Conservation (phyloP, 371 early-diverging fungal species). For the Lichtheimia ornata region DNA sequence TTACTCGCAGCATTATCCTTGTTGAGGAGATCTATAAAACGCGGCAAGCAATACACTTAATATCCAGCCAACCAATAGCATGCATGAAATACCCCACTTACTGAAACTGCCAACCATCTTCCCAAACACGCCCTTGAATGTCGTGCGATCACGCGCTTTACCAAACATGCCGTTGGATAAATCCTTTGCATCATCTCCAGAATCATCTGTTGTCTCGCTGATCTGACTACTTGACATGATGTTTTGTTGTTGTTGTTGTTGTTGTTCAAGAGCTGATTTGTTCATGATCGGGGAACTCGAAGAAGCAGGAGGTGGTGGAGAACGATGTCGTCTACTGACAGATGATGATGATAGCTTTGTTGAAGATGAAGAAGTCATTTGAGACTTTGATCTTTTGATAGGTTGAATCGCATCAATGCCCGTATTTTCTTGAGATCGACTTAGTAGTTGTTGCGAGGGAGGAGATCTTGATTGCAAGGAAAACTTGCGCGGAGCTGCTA, state of each 20-base stretch:
- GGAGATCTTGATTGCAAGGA: slow-evolving; percentile 16
- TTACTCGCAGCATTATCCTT: slow-evolving; percentile 44
- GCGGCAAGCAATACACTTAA: no score
- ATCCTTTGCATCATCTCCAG: slow-evolving; percentile 11
- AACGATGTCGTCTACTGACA: slow-evolving; percentile 24
- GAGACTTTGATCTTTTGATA: slow-evolving; percentile 17
- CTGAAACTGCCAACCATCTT: slow-evolving; percentile 65
- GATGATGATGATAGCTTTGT: slow-evolving; percentile 38
- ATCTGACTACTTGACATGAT: slow-evolving; percentile 13
- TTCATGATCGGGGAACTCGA: slow-evolving; percentile 27
- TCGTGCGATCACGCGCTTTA: slow-evolving; percentile 47
- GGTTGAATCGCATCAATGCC: slow-evolving; percentile 10
- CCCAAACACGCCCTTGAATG: slow-evolving; percentile 71
- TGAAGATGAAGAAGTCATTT: slow-evolving; percentile 30
- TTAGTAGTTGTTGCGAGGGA: slow-evolving; percentile 8
- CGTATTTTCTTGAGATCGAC: slow-evolving; percentile 5
- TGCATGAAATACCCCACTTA: slow-evolving; percentile 28
- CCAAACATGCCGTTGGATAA: slow-evolving; percentile 25
- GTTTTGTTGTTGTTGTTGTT: slow-evolving; percentile 7
- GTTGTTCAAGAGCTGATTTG: slow-evolving; percentile 7
- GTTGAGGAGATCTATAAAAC: slow-evolving; percentile 57
- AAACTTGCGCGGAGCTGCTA: slow-evolving; percentile 11
- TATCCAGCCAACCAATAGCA: no score
- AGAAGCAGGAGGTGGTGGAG: slow-evolving; percentile 29
- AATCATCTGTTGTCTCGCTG: slow-evolving; percentile 18